A percentile compares a stretch with the other conserved stretches of the same genome.
These are phyloP conservation scores for Apophysomyces elegans DNA, from an alignment of 371 early-diverging fungal genomes.

Conservation along the genomic window DNA sequence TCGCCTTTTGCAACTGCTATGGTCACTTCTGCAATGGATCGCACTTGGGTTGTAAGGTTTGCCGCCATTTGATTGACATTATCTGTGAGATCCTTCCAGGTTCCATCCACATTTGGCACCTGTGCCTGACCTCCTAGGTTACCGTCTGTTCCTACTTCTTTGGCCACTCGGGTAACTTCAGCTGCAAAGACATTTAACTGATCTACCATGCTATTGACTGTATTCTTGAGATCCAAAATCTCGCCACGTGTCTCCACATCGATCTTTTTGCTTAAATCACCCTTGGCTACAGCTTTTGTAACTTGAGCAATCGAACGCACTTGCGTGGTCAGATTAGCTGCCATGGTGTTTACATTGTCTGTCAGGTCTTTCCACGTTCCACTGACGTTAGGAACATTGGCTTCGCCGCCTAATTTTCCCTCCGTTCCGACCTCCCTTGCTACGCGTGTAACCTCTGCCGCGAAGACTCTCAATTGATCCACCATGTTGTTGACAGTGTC, in stretches of 20 bases:
- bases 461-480: conserved; percentile 51
- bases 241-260: conserved; percentile 57
- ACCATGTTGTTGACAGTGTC: conserved; percentile 54
- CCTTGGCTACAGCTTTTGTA: conserved; percentile 63
- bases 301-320: conserved; percentile 70
- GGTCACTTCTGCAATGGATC: conserved; percentile 19
- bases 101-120: conserved; percentile 3
- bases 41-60: conserved; percentile 21
- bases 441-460: conserved; percentile 63
- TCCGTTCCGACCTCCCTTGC: conserved; percentile 64
- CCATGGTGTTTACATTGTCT: conserved; percentile 63
- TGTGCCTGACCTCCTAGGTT: not conserved
- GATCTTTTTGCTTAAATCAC: conserved; percentile 46
- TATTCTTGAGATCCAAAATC: conserved; percentile 62
- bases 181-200: conserved; percentile 47
- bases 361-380: conserved; percentile 73
- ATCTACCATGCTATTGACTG: conserved; percentile 66
- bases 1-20: conserved; percentile 1
- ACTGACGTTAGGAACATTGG: conserved; percentile 47
- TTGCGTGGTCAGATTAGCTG: conserved; percentile 59
- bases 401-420: conserved; percentile 61
- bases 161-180: conserved; percentile 18
- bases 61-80: conserved; percentile 40
- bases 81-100: conserved; percentile 45
- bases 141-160: conserved; percentile 2